Evolutionary conservation across 2,329 filamentous ascomycete genomes (phyloP), one percentile per base, ranked within the genome.

Genomic region (Apiospora aurea): DNA sequence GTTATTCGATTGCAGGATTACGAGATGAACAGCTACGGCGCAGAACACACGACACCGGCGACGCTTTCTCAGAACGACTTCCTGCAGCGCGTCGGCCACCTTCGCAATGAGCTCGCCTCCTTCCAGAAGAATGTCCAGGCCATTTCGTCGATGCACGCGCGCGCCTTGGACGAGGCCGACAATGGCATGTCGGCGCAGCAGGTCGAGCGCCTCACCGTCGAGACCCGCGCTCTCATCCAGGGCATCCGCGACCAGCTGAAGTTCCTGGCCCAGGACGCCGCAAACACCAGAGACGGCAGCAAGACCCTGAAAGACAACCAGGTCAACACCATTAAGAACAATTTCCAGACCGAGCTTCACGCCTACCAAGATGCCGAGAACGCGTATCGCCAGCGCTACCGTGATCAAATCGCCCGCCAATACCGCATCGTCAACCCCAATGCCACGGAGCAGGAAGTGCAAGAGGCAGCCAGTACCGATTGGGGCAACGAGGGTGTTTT

Each of bases 401-500:
- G 91, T 73, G 92, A 95, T 75, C 92, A 94, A 81, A 94, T 96
- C 79, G 90, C 90, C 72, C 88, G 94, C 78, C 94, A 96, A 82
- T 95, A 94, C 82, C 87, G 90, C 71, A 95, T 96, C 79, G 93
- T 94, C 76, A 94, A 95, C 80, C 93, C 93, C 69, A 91, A 94
- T 64, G 94, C 93, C n/a, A 88, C 88, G 68, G 92, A 95, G 73
- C 85, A 88, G 1, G 92, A 96, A 82, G 91, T 95, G 2, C 84
- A 87, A 68, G 85, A 93, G 80, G 93, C 93, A 4, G 85, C 90
- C 34, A 87, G 93, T 76, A 86, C 90, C 70, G 91, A 95, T 80
- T 93, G 93, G 91, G 90, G 91, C 70, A 89, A 93, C 72, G 92
- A 95, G 83, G 92, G 93, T 78, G 91, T 96, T 71, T 96, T 96